Evolutionary conservation across 176 grass and related monocot genomes (phyloP), one percentile per base, ranked within the genome.

Genomic region (Musa acuminata): DNA sequence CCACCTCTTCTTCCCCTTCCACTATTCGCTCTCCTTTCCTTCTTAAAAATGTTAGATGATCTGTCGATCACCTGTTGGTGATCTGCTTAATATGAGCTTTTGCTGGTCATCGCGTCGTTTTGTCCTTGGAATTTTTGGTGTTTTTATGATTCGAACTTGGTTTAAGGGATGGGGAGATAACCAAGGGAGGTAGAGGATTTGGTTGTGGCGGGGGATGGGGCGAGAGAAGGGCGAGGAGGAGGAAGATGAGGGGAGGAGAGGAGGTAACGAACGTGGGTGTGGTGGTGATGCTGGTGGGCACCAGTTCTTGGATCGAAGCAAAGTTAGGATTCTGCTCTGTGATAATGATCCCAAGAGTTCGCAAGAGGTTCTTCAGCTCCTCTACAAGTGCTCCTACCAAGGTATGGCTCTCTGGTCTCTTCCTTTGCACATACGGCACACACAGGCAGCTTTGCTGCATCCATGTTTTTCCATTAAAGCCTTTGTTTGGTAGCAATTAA

Each of bases 371-470:
- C 84, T 91, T 55, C 83, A 82, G 19, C 90, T 98, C 76, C 90
- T 98, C 77, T 77, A 69, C 83, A 93, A 93, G 58, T 98, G 94
- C 86, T 89, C 87, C 21, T 98, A 93, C 80, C 94, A 98, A 89
- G 93, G 89, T 96, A 14, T 64, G 65, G 21, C 64, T 49, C 13
- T 72, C 52, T 25, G 9, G 24, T 52, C 55, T 69, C 64, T 55
- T 21, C 2, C 59, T 74, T 72, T 43, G 9, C 0, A 29, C 13
- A 1, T 72, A 0, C 11, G 19, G 29, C 9, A 62, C 49, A 25
- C 35, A 8, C 9, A 20, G 24, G 69, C 54, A 2, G 35, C 17
- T 7, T 25, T 11, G 8, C 1, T 69, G 55, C 19, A 19, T 17
- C 35, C 65, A 11, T 69, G 23, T 69, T 14, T 49, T 69, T 22